Conservation (phyloP, 2,329 filamentous ascomycete genomes). For the Cladosporium sp. region DNA sequence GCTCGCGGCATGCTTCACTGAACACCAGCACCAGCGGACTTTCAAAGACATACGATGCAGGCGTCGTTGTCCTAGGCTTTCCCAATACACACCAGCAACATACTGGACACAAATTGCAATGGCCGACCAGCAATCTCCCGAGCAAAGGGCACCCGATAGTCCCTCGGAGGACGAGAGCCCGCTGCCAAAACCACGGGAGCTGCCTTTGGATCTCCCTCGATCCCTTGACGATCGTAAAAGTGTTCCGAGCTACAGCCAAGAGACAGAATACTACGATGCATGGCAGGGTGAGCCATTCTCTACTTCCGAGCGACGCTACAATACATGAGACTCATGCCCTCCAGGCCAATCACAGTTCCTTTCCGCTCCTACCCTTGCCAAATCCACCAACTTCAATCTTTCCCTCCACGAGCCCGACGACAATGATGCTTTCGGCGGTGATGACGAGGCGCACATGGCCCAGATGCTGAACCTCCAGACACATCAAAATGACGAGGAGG, state of each 20-base stretch:
- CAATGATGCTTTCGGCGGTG: constrained; percentile 57
- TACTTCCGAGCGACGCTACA: constrained; percentile 16
- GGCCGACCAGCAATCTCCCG: constrained; percentile 2
- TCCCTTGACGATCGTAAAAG: constrained; percentile 83
- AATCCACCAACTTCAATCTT: constrained; percentile 80
- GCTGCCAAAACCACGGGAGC: constrained; percentile 37
- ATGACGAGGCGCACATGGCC: constrained; percentile 84
- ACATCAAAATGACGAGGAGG: constrained; percentile 67
- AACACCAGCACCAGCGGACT: background rate
- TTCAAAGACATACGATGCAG: constrained; percentile 8
- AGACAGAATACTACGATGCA: constrained; percentile 97
- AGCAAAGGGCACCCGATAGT: constrained; percentile 1
- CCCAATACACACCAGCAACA: background rate
- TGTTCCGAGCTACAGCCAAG: constrained; percentile 63
- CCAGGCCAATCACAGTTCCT: constrained; percentile 93
- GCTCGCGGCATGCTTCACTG: background rate
- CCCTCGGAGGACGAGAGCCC: constrained; percentile 19
- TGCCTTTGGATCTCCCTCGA: constrained; percentile 83
- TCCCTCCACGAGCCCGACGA: constrained; percentile 74
- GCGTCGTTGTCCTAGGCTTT: background rate
- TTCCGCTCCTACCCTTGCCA: constrained; percentile 77
- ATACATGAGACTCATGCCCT: constrained; percentile 15
- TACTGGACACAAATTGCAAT: background rate
- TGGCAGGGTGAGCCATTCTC: constrained; percentile 74
- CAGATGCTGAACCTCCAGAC: constrained; percentile 95